Evolutionary conservation across 768 basidiomycete genomes (phyloP), one percentile per base, ranked within the genome.

Genomic region (Hygrophoropsis aurantiaca): DNA sequence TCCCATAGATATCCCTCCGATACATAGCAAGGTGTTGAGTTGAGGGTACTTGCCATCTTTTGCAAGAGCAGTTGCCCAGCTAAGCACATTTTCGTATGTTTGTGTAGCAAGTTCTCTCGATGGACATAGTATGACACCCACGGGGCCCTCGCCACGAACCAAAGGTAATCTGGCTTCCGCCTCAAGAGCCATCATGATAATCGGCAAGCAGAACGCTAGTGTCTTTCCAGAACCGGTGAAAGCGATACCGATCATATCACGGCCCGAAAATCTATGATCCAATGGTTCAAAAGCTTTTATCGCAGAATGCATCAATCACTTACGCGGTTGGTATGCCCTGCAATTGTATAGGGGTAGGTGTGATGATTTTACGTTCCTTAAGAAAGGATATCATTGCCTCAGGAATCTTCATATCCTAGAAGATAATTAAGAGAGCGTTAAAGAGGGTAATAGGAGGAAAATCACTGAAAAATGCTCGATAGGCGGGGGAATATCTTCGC

Each of bases 151-250:
- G 3, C 94, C 93, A 45, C 88, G 83, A 23, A 87, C 71, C 66
- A 97, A 92, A 0, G 95, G 89, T 27, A 98, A 69, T 54, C 90
- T 93, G 49, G 74, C 76, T 68, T 98, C 97, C 65, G 95, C 93
- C 71, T 98, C 95, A 13, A 95, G 75, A 1, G 94, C 88, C 55
- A 90, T 74, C 97, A 99, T 98, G 55, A 98, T 94, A 20, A 97
- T 74, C 2, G 97, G 97, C n/a, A 99, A 74, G 54, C 93, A 95
- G 70, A 99, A 99, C 0, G 94, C 87, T n/a, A 99, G 81, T 0
- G 97, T 99, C 71, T 99, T 99, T 13, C 97, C 97, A 0, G 95
- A 98, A 32, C 97, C 97, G 20, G 97, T 99, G 70, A 98, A 98
- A 3, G 97, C 97, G 54, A 99, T 98, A 16, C 97, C 97, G 53